Base-by-base conservation (phyloP, 139 green algal genomes). In the Closterium sp. region DNA sequence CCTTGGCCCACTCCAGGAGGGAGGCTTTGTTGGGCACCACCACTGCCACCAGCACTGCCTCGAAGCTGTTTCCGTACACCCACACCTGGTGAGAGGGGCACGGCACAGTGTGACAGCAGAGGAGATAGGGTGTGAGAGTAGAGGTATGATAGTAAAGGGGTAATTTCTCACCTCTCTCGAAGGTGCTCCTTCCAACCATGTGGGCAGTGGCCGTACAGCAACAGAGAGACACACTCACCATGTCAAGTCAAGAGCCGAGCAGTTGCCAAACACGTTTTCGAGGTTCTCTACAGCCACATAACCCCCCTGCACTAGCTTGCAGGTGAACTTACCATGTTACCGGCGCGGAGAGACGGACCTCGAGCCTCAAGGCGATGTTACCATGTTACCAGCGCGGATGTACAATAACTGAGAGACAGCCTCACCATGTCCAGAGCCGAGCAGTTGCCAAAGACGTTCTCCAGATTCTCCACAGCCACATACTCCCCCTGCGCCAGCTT, bases 291-390 rank as follows among this genome's bases (percentile, higher is more conserved):
- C 97, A 0, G 98, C 97, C 28, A 99, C 95, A 91, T 99, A 99
- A 96, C 99, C 98, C 33, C 97, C 97, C 94, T 99, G 97, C 23
- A 94, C 95, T 30, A 99, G 96, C 96, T 99, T 99, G 97, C 99
- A 99, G 95, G 99, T 99, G 96, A 99, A 98, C 96, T 99, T 99
- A n/a, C n/a, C n/a, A 55, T 55, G 36, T 4, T 55, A 55, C 36
- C 36, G 36, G 36, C 36, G 6, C 36, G 36, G 36, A n/a, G n/a
- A n/a, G n/a, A n/a, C n/a, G n/a, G n/a, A n/a, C n/a, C n/a, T n/a
- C n/a, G n/a, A 99, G 96, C 96, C 99, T 99, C 96, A 99, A 99
- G 95, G 99, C 99, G 96, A 99, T 99, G 96, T 99, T 99, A n/a
- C n/a, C n/a, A 55, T 55, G 36, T 4, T 55, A 55, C 36, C 36